A percentile compares a stretch with the other conserved stretches of the same genome.
Conservation (phyloP, 768 basidiomycete genomes). For the Harrya chromipes region DNA sequence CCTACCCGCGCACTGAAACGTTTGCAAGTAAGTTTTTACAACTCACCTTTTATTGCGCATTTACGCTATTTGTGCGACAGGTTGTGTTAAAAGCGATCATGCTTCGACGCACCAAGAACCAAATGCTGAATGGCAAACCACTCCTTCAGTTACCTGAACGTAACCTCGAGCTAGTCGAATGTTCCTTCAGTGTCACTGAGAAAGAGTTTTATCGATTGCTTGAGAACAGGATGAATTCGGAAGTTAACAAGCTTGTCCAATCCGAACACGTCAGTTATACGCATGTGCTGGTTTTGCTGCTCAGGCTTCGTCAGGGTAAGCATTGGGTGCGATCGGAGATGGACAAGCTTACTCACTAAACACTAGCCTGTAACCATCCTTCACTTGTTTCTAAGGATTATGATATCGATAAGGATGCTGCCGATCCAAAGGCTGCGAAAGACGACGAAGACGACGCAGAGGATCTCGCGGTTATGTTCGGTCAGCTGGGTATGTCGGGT, state of each 20-base stretch:
- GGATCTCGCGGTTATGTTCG: constrained; percentile 73
- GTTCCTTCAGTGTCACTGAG: constrained; percentile 76
- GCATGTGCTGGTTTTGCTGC: constrained; percentile 63
- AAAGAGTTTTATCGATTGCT: constrained; percentile 74
- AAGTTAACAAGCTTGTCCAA: constrained; percentile 65
- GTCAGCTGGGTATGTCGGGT: constrained; percentile 56
- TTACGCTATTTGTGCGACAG: constrained; percentile 31
- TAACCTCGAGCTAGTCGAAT: constrained; percentile 65
- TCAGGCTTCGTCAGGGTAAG: constrained; percentile 87
- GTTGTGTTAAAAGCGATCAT: constrained; percentile 83
- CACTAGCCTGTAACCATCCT: constrained; percentile 86
- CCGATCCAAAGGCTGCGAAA: constrained; percentile 60
- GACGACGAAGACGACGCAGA: constrained; percentile 59
- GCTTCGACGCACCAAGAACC: constrained; percentile 83
- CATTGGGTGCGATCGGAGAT: neutral
- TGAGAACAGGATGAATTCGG: constrained; percentile 61
- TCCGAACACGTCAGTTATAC: constrained; percentile 60
- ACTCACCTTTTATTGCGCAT: neutral
- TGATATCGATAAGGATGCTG: constrained; percentile 68
- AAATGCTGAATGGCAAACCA: constrained; percentile 71
- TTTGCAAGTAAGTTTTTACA: constrained; percentile 54
- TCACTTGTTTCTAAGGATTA: constrained; percentile 76
- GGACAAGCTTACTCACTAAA: neutral
- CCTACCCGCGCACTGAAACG: constrained; percentile 75
- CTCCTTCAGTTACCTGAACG: constrained; percentile 80